These are phyloP conservation scores for Blastocystis sp. DNA, from an alignment of 352 stramenopile genomes.

Conservation along the genomic window DNA sequence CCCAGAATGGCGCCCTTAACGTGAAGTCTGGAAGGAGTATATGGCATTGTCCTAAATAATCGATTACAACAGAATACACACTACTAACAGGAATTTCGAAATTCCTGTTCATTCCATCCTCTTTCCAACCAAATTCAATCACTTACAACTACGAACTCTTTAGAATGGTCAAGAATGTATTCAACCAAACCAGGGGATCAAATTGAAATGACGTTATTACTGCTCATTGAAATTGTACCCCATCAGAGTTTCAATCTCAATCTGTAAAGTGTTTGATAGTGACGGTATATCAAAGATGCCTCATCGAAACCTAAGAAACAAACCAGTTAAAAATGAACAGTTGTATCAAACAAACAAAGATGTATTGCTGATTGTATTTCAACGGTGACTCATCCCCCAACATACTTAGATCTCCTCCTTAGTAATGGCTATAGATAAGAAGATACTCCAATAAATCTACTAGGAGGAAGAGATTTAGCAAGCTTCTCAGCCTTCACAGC, in stretches of 20 bases:
- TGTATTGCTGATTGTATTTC: constrained; percentile 51
- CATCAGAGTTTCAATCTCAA: too few species aligned
- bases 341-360: constrained; percentile 55
- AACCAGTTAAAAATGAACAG: neutral
- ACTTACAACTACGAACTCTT: constrained; percentile 33
- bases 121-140: neutral
- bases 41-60: constrained; percentile 47
- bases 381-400: neutral
- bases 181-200: constrained; percentile 28
- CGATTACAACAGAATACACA: neutral
- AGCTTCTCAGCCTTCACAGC: constrained; percentile 59
- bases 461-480: constrained; percentile 48
- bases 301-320: neutral
- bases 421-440: neutral
- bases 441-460: constrained; percentile 3
- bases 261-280: too few species aligned
- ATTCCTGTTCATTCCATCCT: neutral
- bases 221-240: too few species aligned
- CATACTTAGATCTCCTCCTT: constrained; percentile 27
- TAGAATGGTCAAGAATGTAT: constrained; percentile 59
- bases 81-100: neutral
- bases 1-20: constrained; percentile 95
- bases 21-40: constrained; percentile 86
- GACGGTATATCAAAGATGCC: neutral
- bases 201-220: neutral